Base-by-base conservation (phyloP, 2,329 filamentous ascomycete species). In the Fusarium marasasianum region DNA sequence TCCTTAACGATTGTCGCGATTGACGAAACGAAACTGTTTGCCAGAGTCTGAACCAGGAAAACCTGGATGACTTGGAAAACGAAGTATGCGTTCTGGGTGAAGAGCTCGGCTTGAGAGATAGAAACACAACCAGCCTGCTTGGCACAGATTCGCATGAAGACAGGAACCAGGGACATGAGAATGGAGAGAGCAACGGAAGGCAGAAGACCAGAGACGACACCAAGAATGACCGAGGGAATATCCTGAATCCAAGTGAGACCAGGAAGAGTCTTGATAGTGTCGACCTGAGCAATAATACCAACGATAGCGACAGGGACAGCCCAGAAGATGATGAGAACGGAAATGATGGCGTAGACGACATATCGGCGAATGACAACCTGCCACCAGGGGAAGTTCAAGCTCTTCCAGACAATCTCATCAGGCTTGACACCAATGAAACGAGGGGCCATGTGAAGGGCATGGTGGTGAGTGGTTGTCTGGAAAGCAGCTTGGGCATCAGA, bases 61-160 rank as follows among this genome's bases (percentile, higher is more conserved):
- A 98, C 94, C 81, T 98, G 95, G n/a, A 98, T 86, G 50, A 98
- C 90, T 82, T 96, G 94, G 86, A 97, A 97, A 69, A 89, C 89
- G 79, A 98, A 99, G 87, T 97, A 98, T 78, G 91, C 93, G 80
- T 96, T 97, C 81, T 98, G 94, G 0, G 94, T 95, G 71, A 94
- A 95, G 17, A 98, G 86, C 83, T 99, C 96, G 20, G 96, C 91
- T 13, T 92, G 90, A 3, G 94, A 93, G 24, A 91, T 82, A 3
- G 94, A 96, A 14, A 95, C 94, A 73, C 92, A 92, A 66, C 96
- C 96, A 41, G 93, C 89, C 41, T 93, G 82, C 80, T 91, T 95
- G 72, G 95, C 95, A 81, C 94, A 93, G 0, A 43, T 83, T 79
- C 60, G 93, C 92, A 69, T 94, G 63, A 84, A 78, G 11, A 84